Percentiles rank a stretch among this genome's conserved stretches.
Evolutionary conservation across 2,329 filamentous ascomycete genomes (phyloP).

Genomic region (Dactylonectria macrodidyma): DNA sequence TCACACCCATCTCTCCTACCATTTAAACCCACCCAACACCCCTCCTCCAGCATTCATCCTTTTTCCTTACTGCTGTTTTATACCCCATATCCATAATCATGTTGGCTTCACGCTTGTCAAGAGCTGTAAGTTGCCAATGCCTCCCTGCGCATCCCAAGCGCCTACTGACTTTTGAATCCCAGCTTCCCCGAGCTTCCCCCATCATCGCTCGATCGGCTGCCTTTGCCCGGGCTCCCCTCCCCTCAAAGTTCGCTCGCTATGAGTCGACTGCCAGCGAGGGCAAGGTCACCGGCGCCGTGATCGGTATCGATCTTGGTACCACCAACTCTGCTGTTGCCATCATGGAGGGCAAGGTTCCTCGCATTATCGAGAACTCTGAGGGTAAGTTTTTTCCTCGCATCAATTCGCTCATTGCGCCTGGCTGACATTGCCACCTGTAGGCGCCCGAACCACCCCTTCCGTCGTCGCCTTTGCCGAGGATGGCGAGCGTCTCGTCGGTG

Average conservation of each 20-base stretch:
- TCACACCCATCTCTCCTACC: conserved; percentile 47
- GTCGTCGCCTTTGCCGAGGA: conserved; percentile 97
- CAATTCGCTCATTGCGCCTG: conserved; percentile 25
- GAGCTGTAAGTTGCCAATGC: conserved; percentile 76
- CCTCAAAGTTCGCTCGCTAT: conserved; percentile 82
- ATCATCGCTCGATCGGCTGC: conserved; percentile 77
- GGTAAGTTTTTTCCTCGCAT: conserved; percentile 64
- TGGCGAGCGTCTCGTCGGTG: conserved; percentile 95
- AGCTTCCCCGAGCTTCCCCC: conserved; percentile 85
- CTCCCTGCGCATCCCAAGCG: conserved; percentile 15
- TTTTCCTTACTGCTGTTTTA: conserved; percentile 54
- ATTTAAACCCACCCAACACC: conserved; percentile 49
- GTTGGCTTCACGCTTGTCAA: conserved; percentile 80
- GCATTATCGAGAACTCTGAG: conserved; percentile 98
- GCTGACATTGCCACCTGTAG: conserved; percentile 38
- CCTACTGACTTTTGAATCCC: conserved; percentile 38
- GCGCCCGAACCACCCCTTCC: conserved; percentile 71
- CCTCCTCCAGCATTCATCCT: conserved; percentile 48
- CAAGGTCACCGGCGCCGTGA: conserved; percentile 96
- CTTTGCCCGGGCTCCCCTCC: conserved; percentile 78
- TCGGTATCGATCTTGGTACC: conserved; percentile 98
- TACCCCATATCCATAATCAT: conserved; percentile 63
- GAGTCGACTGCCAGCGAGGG: conserved; percentile 72
- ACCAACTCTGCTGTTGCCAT: conserved; percentile 98
- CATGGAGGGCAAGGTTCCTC: conserved; percentile 96